Conservation (phyloP, 768 basidiomycete genomes). For the Pulveroboletus ravenelii region DNA sequence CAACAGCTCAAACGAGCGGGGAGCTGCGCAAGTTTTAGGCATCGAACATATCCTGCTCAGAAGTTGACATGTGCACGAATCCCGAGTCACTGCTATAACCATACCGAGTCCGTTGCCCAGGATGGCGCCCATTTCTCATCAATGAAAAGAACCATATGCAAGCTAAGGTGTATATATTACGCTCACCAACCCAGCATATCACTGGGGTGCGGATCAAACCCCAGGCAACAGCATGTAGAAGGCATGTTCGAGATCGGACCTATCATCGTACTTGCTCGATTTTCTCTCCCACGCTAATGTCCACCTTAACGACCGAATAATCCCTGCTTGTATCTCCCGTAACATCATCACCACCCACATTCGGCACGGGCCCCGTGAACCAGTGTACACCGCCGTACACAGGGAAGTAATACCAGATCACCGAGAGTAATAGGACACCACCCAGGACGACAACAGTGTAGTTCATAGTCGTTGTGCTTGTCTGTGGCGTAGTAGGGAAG, state of each 20-base stretch:
- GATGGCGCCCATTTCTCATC: too few species aligned
- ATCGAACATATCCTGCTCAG: not conserved
- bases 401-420: constrained; percentile 66
- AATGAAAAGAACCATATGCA: too few species aligned
- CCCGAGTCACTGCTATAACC: too few species aligned
- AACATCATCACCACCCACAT: constrained; percentile 29
- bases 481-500: constrained; percentile 53
- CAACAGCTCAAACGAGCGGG: not conserved
- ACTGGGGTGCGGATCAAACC: too few species aligned
- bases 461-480: constrained; percentile 55
- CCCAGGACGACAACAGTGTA: constrained; percentile 66
- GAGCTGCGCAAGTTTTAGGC: not conserved
- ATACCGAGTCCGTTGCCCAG: too few species aligned
- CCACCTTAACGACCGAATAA: constrained; percentile 2
- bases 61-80: not conserved
- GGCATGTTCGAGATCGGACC: not conserved
- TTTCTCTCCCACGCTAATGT: not conserved
- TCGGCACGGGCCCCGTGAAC: constrained; percentile 62
- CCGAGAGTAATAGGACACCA: constrained; percentile 50
- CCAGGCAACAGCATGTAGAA: not conserved
- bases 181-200: too few species aligned
- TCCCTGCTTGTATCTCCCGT: not conserved
- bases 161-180: not conserved
- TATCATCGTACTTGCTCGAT: not conserved
- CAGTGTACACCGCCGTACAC: constrained; percentile 66